phyloP scores from a whole-genome alignment of 495 filamentous ascomycete species.

The Aspergillus taichungensis region DNA sequence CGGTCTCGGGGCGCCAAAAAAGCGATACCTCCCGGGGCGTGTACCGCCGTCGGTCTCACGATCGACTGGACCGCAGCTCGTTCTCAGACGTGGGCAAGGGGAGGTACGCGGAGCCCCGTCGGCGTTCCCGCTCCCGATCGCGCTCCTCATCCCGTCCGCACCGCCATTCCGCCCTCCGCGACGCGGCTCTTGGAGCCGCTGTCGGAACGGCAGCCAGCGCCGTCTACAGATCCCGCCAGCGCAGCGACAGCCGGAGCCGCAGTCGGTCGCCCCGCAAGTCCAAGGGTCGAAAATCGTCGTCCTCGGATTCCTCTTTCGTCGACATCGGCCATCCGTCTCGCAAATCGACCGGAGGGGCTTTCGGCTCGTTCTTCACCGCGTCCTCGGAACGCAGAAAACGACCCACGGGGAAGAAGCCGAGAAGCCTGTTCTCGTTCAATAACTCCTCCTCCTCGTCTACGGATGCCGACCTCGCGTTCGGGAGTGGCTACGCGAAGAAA shows the following conservation, averaged over 20 bases:
- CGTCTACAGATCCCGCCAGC: constrained; percentile 20
- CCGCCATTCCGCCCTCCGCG: constrained; percentile 30
- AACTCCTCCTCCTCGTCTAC: constrained; percentile 53
- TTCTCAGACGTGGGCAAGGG: constrained; percentile 4
- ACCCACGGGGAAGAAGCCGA: constrained; percentile 26
- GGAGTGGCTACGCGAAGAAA: constrained; percentile 27
- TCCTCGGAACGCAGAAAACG: constrained; percentile 38
- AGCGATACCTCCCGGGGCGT: constrained; percentile 40
- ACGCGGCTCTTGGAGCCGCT: constrained; percentile 38
- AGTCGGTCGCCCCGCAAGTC: constrained; percentile 23
- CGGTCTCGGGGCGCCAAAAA: constrained; percentile 26
- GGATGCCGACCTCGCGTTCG: constrained; percentile 46
- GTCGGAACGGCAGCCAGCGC: constrained; percentile 34
- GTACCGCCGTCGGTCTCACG: constrained; percentile 23
- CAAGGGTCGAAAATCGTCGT: constrained; percentile 27
- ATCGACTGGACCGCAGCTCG: constrained; percentile 19
- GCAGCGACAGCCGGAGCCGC: constrained; percentile 18
- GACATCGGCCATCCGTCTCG: constrained; percentile 22
- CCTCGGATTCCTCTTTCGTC: constrained; percentile 25
- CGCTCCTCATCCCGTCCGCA: constrained; percentile 33
- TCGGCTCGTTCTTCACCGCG: constrained; percentile 41
- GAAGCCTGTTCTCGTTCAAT: constrained; percentile 52
- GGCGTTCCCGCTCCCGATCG: constrained; percentile 35
- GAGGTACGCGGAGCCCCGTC: constrained; percentile 5
- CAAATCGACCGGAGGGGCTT: constrained; percentile 20